phyloP scores from a whole-genome alignment of 129 eudicot genomes.

The carrot (Daucus carota) region DH1_v3.0 NC_030381.2:28584001-28584500 shows the following conservation, averaged over 20 bases:
- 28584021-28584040: background rate
- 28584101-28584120: background rate
- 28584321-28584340: conserved; percentile 85
- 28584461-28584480: conserved; percentile 40
- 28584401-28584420: conserved; percentile 63
- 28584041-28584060: background rate
- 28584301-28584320: conserved; percentile 85
- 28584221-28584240: conserved; percentile 9
- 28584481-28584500: conserved; percentile 48
- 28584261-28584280: conserved; percentile 38
- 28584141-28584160: background rate
- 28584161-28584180: too few species aligned
- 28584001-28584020: background rate
- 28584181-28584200: too few species aligned
- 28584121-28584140: background rate
- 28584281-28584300: conserved; percentile 55
- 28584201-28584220: conserved; percentile 21
- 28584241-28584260: conserved; percentile 44
- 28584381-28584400: conserved; percentile 89
- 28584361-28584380: conserved; percentile 76
- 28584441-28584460: conserved; percentile 48
- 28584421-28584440: conserved; percentile 45
- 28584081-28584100: background rate
- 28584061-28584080: background rate
- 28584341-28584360: conserved; percentile 74